Evolutionary conservation across 2,329 filamentous ascomycete species (phyloP), one percentile per base, ranked within the genome.

Genomic region (Didymellaceae sp.): DNA sequence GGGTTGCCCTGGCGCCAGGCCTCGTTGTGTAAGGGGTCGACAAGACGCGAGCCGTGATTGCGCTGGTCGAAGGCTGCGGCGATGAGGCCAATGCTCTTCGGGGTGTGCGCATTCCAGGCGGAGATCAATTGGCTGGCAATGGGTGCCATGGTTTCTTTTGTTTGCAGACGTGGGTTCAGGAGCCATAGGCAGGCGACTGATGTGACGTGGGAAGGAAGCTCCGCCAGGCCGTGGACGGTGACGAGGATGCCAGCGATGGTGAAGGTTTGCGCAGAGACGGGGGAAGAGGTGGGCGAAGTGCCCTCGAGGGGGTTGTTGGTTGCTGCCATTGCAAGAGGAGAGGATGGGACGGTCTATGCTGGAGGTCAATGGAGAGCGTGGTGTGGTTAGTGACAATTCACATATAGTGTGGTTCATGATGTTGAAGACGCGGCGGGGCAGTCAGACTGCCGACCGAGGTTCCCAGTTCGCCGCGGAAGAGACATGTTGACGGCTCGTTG

Each of bases 1-100:
- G 81, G 77, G 68, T 97, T 96, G 22, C 91, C 91, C 28, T 83
- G 75, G 33, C 83, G 82, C 93, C 92, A 97, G 4, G 87, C 81
- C 61, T 87, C 79, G 70, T 97, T 97, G 20, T 88, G 85, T 14
- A 80, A 61, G 6, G 82, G 75, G 62, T 87, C 81, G 2, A 93
- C 83, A 52, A 86, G 74, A 45, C 94, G 79, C 2, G 83, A 81
- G 20, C 94, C 94, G 74, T 97, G 94, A 72, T 97, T 97, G 35
- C 93, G 84, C 77, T 96, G 91, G 75, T 97, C 94, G 72, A 96
- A 96, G 2, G 88, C 84, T 10, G 92, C 83, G 2, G 90, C 91
- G 40, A 97, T 86, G 31, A 97, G 74, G 0, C 88, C 89, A 47
- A 21, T n/a, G 42, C 57, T 67, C 39, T 55, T 61, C 25, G 62